Conservation (phyloP, 1,284 basidiomycete species). For the Cryptococcus floricola region DNA sequence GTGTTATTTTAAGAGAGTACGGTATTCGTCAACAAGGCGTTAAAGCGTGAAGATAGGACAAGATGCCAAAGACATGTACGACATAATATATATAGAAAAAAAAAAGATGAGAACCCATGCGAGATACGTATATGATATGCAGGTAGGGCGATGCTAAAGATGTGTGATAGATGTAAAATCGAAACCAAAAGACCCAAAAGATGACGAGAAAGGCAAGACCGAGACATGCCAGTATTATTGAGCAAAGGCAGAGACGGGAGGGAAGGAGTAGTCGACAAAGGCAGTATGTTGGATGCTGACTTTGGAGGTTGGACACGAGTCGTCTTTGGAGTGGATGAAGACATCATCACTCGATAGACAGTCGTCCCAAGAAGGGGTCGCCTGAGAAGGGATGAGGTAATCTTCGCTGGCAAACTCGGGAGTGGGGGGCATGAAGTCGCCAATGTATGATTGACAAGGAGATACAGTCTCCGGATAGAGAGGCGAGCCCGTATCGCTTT, state of each 20-base stretch:
- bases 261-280: neutral
- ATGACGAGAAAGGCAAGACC: neutral
- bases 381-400: constrained; percentile 4
- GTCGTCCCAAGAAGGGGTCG: constrained; percentile 1
- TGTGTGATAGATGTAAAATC: neutral
- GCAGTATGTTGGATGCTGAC: neutral
- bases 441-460: constrained; percentile 30
- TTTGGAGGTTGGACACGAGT: neutral
- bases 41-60: neutral
- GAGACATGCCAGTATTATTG: neutral
- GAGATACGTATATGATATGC: too few species aligned
- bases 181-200: neutral
- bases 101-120: too few species aligned
- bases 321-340: neutral
- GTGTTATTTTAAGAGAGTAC: neutral
- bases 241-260: neutral
- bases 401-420: constrained; percentile 18
- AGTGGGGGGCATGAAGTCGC: constrained; percentile 38
- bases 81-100: too few species aligned
- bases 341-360: constrained; percentile 11
- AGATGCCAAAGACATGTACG: neutral
- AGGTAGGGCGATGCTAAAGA: too few species aligned
- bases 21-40: neutral
- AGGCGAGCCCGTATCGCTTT: constrained; percentile 38
- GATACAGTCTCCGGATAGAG: constrained; percentile 27